Conservation (phyloP, 2,329 filamentous ascomycete species). For the Penicillium brasilianum region DNA sequence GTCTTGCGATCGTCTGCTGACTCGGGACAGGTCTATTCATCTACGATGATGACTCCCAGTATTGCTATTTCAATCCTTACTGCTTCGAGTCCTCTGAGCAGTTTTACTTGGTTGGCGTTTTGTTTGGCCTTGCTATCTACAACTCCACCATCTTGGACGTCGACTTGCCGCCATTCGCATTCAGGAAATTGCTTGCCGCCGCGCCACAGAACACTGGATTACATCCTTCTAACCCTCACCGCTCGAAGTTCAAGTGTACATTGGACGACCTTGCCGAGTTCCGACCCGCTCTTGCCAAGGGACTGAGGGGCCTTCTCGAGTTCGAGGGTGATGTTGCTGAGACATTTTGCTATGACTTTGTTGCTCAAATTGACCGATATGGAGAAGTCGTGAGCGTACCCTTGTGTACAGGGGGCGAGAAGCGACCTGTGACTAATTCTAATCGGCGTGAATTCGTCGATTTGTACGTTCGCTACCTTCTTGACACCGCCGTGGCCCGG, state of each 20-base stretch:
- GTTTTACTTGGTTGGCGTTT: constrained; percentile 85
- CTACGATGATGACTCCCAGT: constrained; percentile 87
- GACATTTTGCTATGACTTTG: constrained; percentile 82
- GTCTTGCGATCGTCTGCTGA: constrained; percentile 14
- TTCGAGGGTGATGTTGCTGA: constrained; percentile 83
- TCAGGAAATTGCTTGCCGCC: constrained; percentile 81
- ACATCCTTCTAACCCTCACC: constrained; percentile 60
- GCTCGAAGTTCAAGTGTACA: constrained; percentile 68
- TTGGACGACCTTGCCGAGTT: constrained; percentile 84
- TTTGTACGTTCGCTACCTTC: constrained; percentile 77
- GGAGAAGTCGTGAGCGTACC: constrained; percentile 70
- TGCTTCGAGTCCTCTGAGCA: constrained; percentile 91
- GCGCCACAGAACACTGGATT: constrained; percentile 67
- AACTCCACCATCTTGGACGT: constrained; percentile 93
- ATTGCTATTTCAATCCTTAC: constrained; percentile 91
- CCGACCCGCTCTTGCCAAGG: constrained; percentile 74
- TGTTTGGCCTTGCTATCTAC: constrained; percentile 89
- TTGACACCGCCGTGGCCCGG: constrained; percentile 76
- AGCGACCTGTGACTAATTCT: constrained; percentile 76
- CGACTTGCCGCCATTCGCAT: constrained; percentile 84
- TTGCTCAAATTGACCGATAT: constrained; percentile 76
- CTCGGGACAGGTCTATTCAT: constrained; percentile 74
- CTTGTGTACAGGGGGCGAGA: constrained; percentile 75
- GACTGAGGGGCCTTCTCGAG: constrained; percentile 76
- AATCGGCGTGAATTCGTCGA: constrained; percentile 88